phyloP scores from a whole-genome alignment of 805 yeast genomes.

The Sugiyamaella marilandica region DNA sequence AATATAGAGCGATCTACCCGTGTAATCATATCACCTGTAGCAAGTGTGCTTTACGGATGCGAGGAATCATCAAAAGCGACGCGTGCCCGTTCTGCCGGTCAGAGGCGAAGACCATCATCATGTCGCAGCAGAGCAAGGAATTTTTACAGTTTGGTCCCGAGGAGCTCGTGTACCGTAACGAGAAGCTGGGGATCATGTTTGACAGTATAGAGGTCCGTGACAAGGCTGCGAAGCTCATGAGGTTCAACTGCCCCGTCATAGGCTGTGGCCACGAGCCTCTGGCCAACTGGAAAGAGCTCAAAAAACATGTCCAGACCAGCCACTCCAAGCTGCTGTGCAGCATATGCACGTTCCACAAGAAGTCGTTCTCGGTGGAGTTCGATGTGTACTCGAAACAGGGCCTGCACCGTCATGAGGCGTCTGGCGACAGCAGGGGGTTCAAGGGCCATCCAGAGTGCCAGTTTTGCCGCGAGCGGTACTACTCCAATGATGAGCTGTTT shows the following conservation, averaged over 20 bases:
- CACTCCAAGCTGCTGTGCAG: constrained; percentile 68
- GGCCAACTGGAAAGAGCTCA: constrained; percentile 50
- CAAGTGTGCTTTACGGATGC: constrained; percentile 72
- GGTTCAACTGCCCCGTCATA: constrained; percentile 49
- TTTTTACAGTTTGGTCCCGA: constrained; percentile 37
- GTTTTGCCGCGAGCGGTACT: constrained; percentile 74
- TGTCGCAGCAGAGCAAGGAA: constrained; percentile 41
- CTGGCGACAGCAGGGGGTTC: constrained; percentile 73
- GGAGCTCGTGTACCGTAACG: constrained; percentile 36
- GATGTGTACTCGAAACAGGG: constrained; percentile 55
- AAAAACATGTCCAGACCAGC: constrained; percentile 55
- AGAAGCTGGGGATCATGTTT: constrained; percentile 53
- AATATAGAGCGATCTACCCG: constrained; percentile 64
- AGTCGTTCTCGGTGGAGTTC: constrained; percentile 71
- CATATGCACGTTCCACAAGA: constrained; percentile 72
- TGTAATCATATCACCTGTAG: constrained; percentile 87
- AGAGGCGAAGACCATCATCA: constrained; percentile 52
- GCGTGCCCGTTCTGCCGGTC: constrained; percentile 79
- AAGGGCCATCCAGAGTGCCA: constrained; percentile 85
- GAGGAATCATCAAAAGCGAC: constrained; percentile 70
- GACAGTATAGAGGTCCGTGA: constrained; percentile 47
- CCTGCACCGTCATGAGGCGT: constrained; percentile 61
- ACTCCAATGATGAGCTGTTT: constrained; percentile 81
- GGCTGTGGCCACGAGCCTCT: constrained; percentile 30
- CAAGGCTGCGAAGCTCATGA: constrained; percentile 48